These are phyloP conservation scores for Lachancea meyersii DNA, from an alignment of 805 yeast species.

Conservation along the genomic window DNA sequence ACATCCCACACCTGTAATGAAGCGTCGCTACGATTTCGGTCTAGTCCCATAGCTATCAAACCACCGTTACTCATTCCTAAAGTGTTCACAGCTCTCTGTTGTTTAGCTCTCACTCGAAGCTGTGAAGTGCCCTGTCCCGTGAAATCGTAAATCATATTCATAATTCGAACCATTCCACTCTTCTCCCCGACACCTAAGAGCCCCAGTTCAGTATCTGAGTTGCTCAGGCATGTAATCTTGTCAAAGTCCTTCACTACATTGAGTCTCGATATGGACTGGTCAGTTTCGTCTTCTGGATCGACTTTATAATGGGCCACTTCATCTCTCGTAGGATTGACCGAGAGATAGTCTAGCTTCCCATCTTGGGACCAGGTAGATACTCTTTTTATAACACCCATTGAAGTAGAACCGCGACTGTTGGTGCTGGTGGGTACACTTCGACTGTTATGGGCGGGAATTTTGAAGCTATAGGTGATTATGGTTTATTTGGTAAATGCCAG, in stretches of 20 bases:
- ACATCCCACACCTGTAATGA: slow-evolving; percentile 79
- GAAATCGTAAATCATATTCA: slow-evolving; percentile 44
- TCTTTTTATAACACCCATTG: slow-evolving; percentile 30
- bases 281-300: slow-evolving; percentile 42
- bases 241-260: slow-evolving; percentile 57
- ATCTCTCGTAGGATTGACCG: slow-evolving; percentile 75
- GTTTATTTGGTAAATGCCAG: not conserved
- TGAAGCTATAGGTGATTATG: too few relatives aligned
- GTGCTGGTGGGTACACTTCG: too few relatives aligned
- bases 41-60: slow-evolving; percentile 70
- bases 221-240: slow-evolving; percentile 59
- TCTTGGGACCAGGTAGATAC: slow-evolving; percentile 31
- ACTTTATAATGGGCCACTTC: slow-evolving; percentile 65
- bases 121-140: slow-evolving; percentile 14
- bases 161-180: slow-evolving; percentile 58
- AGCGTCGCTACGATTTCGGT: slow-evolving; percentile 67
- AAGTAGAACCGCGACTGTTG: not conserved
- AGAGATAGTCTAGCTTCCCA: slow-evolving; percentile 36
- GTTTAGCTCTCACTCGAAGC: slow-evolving; percentile 47
- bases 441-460: too few relatives aligned
- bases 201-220: slow-evolving; percentile 51
- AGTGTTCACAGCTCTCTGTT: slow-evolving; percentile 68
- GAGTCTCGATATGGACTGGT: slow-evolving; percentile 48
- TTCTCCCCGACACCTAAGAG: slow-evolving; percentile 68
- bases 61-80: slow-evolving; percentile 61